Evolutionary conservation across 2,329 filamentous ascomycete species (phyloP).

Genomic region (Diatrype stigma): DNA sequence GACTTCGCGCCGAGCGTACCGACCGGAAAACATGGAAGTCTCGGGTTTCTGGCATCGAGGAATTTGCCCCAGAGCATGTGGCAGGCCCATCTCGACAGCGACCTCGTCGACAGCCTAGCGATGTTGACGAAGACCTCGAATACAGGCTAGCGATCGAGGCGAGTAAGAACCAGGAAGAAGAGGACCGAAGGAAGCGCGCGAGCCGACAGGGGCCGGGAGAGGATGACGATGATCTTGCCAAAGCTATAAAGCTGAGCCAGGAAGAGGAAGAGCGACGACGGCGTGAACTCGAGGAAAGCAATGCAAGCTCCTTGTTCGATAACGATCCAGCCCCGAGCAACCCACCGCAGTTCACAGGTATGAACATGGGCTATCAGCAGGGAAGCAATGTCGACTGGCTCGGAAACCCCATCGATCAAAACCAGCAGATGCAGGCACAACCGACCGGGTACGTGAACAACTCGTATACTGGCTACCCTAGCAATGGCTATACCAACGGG

Average conservation of each 20-base stretch:
- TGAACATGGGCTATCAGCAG: conserved; percentile 97
- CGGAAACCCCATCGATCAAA: conserved; percentile 84
- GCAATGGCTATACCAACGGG: conserved; percentile 64
- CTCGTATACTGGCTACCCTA: conserved; percentile 51
- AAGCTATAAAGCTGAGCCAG: conserved; percentile 91
- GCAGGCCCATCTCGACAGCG: conserved; percentile 36
- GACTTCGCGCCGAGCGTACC: conserved; percentile 81
- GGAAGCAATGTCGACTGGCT: conserved; percentile 96
- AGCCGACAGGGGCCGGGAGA: conserved; percentile 46
- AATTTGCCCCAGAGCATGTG: conserved; percentile 55
- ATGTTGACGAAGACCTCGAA: conserved; percentile 84
- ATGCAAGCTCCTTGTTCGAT: conserved; percentile 84
- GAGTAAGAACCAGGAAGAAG: conserved; percentile 91
- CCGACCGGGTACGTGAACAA: conserved; percentile 69
- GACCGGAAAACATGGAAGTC: conserved; percentile 97
- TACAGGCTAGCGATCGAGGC: conserved; percentile 88
- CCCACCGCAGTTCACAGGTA: conserved; percentile 78
- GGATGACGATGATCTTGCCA: conserved; percentile 85
- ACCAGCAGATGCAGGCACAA: conserved; percentile 69
- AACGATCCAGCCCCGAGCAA: conserved; percentile 55
- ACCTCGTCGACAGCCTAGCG: conserved; percentile 46
- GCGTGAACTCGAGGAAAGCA: conserved; percentile 81
- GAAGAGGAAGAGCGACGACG: conserved; percentile 89
- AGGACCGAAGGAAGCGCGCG: conserved; percentile 73
- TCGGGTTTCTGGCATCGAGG: conserved; percentile 87